Base-by-base conservation (phyloP, 1,139 yeast species). In the Wickerhamomyces sp. region DNA sequence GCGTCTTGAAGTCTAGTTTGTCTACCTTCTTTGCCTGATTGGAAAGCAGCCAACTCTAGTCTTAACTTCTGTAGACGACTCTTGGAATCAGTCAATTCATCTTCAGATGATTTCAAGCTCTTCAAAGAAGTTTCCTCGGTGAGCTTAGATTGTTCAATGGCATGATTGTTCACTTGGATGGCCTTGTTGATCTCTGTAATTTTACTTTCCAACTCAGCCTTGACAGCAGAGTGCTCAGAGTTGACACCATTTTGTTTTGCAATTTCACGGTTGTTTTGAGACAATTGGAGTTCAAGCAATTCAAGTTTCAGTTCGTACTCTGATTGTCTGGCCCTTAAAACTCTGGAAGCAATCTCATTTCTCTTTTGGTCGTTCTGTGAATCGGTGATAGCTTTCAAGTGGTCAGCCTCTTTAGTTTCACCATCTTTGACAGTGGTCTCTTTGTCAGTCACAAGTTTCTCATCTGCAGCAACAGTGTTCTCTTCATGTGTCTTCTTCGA, bases 1-100 rank as follows among this genome's bases (percentile, higher is more conserved):
- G 71, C 74, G 28, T 65, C 70, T 42, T 61, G 54, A 12, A 63
- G 42, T 51, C 62, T 62, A 37, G 58, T 58, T 24, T 67, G 62
- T 45, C 68, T 72, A 21, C 62, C 66, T 5, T 59, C 63, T 46
- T 68, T 67, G 24, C 55, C 55, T 14, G 71, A 70, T 51, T 64
- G 66, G 16, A 66, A 54, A 35, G 74, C 59, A 40, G 65, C 61
- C 38, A 68, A 62, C 46, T 72, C 74, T 37, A 61, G 65, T 30
- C 68, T 74, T 38, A 61, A 52, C 13, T 70, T 68, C 39, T 58
- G 62, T n/a, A 75, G 68, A 34, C 64, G 46, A 2, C 52, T 52
- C 18, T 39, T 41, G 2, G 52, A 43, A 2, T 31, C 31, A 6
- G 27, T 41, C 7, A 51, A 29, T 9, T 38, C 64, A 56, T 52